Base-by-base conservation (phyloP, 768 basidiomycete species). In the Lentinula guzmanii region DNA sequence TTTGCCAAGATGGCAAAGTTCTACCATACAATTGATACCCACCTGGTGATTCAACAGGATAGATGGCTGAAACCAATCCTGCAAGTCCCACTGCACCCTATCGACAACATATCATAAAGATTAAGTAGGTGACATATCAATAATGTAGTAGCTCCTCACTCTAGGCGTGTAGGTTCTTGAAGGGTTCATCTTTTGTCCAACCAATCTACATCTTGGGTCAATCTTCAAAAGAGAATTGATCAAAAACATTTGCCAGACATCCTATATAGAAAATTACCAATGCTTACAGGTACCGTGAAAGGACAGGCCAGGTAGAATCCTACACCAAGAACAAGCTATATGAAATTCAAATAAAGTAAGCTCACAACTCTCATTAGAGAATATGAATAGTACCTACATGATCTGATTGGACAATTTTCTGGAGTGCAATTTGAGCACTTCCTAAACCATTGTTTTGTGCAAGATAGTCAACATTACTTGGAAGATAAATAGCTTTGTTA, bases 171-270 rank as follows among this genome's bases (percentile, higher is more conserved):
- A 86, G 0, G 86, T 86, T 7, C 87, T 74, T 0, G 86, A 86
- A 0, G 87, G 88, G 60, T 90, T 90, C 84, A 89, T 88, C 70
- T 90, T 90, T 62, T 89, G 87, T 0, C 83, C 86, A 5, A 85
- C 77, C 0, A 90, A 69, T 41, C 86, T 75, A 61, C 79, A 82
- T 34, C 83, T 74, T 7, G 82, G 83, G 66, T 86, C 84, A 16
- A 86, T 77, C 83, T 85, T 61, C 13, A 18, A 31, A 45, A 48
- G n/a, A 62, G 16, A 28, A 50, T 43, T 48, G 33, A 10, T 6
- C 33, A 58, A 41, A 62, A 15, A 21, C 28, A 28, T 28, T 28
- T 28, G 28, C 28, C 28, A 28, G 28, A 28, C 28, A 28, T 28
- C 28, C 28, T 28, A 3, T 28, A 28, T 2, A 13, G 33, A 2